These are phyloP conservation scores for Seminavis robusta DNA, from an alignment of 108 stramenopile genomes.

Conservation along the genomic window DNA sequence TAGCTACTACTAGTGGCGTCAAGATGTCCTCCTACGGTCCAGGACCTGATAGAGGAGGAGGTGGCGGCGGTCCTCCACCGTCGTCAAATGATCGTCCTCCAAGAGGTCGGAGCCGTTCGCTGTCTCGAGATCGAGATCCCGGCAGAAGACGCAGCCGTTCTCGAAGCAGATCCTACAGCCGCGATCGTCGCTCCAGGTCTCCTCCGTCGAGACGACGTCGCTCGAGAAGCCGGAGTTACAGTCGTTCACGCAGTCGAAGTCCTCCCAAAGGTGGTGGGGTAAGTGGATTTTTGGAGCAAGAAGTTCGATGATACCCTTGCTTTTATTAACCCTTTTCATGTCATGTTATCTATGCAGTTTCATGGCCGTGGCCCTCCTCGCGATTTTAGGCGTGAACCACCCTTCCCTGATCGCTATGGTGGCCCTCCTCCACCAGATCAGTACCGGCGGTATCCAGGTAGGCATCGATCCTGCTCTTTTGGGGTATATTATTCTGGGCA, in stretches of 20 bases:
- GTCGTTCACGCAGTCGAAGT: constrained; percentile 34
- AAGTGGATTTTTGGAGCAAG: not conserved
- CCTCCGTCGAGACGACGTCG: constrained; percentile 9
- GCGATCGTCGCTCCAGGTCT: constrained; percentile 20
- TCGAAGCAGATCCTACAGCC: constrained; percentile 24
- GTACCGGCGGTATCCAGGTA: too few species aligned
- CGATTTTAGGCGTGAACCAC: constrained; percentile 11
- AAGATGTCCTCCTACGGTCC: too few species aligned
- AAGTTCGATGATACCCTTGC: too few species aligned
- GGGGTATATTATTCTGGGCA: too few species aligned
- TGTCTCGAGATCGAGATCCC: constrained; percentile 6
- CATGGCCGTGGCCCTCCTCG: constrained; percentile 18
- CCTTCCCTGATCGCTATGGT: not conserved
- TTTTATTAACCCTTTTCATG: constrained; percentile 1
- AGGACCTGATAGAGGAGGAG: too few species aligned
- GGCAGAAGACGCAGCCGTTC: constrained; percentile 20
- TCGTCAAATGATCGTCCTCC: too few species aligned
- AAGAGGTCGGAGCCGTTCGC: constrained; percentile 12
- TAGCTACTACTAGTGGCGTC: too few species aligned
- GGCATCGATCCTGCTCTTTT: too few species aligned
- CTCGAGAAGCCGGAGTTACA: constrained; percentile 1
- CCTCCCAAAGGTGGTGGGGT: constrained; percentile 5
- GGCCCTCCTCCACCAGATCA: not conserved
- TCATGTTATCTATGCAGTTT: constrained; percentile 6
- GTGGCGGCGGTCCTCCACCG: too few species aligned